These are phyloP conservation scores for Talaromyces stipitatus DNA, from an alignment of 495 filamentous ascomycete genomes.

Conservation along the genomic window DNA sequence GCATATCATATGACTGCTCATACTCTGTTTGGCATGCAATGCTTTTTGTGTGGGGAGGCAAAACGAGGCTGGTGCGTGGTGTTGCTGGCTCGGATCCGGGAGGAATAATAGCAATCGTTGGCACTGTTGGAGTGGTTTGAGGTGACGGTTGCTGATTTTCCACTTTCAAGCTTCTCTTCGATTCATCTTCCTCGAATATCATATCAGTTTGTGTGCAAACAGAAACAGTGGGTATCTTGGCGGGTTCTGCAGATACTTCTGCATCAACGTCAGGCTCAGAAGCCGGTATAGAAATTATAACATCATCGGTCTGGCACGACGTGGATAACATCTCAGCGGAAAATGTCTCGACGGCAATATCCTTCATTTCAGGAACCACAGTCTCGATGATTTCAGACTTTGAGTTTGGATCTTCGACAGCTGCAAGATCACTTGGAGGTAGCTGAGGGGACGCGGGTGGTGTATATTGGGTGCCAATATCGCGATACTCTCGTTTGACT, in stretches of 20 bases:
- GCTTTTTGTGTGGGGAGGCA: conserved; percentile 59
- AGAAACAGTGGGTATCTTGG: conserved; percentile 35
- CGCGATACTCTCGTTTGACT: conserved; percentile 43
- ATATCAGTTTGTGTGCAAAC: conserved; percentile 68
- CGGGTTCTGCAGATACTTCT: conserved; percentile 3
- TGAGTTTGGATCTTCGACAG: conserved; percentile 11
- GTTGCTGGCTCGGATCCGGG: conserved; percentile 58
- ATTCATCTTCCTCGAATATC: conserved; percentile 8
- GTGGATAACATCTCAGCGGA: conserved; percentile 56
- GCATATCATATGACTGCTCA: conserved; percentile 23
- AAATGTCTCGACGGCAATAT: conserved; percentile 23
- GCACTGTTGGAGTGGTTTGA: conserved; percentile 29
- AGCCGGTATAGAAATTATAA: conserved; percentile 60
- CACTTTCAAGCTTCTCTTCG: conserved; percentile 11
- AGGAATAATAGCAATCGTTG: conserved; percentile 59
- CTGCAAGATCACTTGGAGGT: conserved; percentile 8
- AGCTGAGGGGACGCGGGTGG: conserved; percentile 67
- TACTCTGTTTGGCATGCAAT: conserved; percentile 46
- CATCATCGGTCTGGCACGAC: conserved; percentile 63
- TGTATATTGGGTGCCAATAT: conserved; percentile 74
- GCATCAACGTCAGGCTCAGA: conserved; percentile 45
- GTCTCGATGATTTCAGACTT: not conserved
- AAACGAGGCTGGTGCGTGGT: conserved; percentile 48
- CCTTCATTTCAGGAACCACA: conserved; percentile 14
- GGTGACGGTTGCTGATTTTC: not conserved